Evolutionary conservation across 2,329 filamentous ascomycete genomes (phyloP).

Genomic region (Macrophomina phaseolina): DNA sequence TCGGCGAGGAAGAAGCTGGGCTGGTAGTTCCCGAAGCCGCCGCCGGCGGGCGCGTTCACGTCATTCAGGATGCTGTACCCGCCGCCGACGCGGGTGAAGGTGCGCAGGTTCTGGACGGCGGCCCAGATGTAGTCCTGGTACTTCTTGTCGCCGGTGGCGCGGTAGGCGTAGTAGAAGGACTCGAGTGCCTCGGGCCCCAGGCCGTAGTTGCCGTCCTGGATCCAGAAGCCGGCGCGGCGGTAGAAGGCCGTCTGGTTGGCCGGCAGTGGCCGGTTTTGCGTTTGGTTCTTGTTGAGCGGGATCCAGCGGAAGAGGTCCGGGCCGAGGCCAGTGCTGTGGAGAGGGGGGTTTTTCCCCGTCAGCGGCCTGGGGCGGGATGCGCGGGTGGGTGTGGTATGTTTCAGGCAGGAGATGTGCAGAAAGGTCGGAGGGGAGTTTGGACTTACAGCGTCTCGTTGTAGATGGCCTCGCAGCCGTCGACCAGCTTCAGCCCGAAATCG

Average conservation of each 20-base stretch:
- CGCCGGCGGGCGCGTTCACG: slow-evolving; percentile 69
- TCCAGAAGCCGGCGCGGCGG: slow-evolving; percentile 72
- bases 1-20: slow-evolving; percentile 91
- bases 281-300: slow-evolving; percentile 18
- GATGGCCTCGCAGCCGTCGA: slow-evolving; percentile 74
- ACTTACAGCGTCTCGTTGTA: slow-evolving; percentile 63
- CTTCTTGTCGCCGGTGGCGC: slow-evolving; percentile 73
- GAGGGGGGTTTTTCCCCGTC: no score
- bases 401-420: not conserved
- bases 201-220: slow-evolving; percentile 65
- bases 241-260: slow-evolving; percentile 61
- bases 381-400: no score
- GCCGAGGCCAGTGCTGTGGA: slow-evolving; percentile 57
- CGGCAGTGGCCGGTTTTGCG: not conserved
- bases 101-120: slow-evolving; percentile 72
- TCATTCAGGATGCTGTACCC: slow-evolving; percentile 71
- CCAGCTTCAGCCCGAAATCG: slow-evolving; percentile 74
- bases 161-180: slow-evolving; percentile 85
- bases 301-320: slow-evolving; percentile 66
- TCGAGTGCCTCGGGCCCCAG: slow-evolving; percentile 83
- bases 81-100: slow-evolving; percentile 65
- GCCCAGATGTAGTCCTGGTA: slow-evolving; percentile 88
- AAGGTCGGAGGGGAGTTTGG: not conserved
- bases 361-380: no score
- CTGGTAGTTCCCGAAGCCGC: slow-evolving; percentile 70